Evolutionary conservation across 148 eudicot genomes (phyloP).

Genomic region (Rhododendron williamsianum): DNA sequence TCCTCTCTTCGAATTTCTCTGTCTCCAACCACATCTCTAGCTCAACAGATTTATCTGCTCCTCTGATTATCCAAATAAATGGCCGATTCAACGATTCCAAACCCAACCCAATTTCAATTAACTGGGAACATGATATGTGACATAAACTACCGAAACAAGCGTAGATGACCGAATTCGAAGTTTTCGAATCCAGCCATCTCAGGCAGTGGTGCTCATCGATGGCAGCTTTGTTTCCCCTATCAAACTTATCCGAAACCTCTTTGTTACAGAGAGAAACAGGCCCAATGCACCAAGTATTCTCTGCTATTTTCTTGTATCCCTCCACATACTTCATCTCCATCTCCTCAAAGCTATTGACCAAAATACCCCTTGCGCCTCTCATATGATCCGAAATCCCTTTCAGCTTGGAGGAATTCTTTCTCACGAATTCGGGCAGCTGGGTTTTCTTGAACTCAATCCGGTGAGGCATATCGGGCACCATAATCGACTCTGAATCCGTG

Average conservation of each 20-base stretch:
- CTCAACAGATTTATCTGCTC: slow-evolving; percentile 22
- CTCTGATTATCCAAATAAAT: slow-evolving; percentile 47
- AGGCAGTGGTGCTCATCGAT: slow-evolving; percentile 28
- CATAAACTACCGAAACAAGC: slow-evolving; percentile 51
- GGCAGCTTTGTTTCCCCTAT: slow-evolving; percentile 32
- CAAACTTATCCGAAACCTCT: slow-evolving; percentile 20
- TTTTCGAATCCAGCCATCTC: slow-evolving; percentile 40
- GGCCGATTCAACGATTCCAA: slow-evolving; percentile 36
- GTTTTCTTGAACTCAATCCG: slow-evolving; percentile 26
- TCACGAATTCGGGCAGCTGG: slow-evolving; percentile 31
- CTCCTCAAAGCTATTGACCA: slow-evolving; percentile 48
- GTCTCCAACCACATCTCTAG: slow-evolving; percentile 36
- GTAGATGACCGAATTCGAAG: slow-evolving; percentile 31
- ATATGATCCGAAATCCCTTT: slow-evolving; percentile 24
- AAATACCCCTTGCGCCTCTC: slow-evolving; percentile 32
- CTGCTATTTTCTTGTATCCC: slow-evolving; percentile 25
- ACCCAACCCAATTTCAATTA: slow-evolving; percentile 38
- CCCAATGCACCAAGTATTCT: slow-evolving; percentile 42
- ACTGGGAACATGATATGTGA: slow-evolving; percentile 26
- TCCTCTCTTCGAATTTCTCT: slow-evolving; percentile 29
- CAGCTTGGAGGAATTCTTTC: slow-evolving; percentile 15
- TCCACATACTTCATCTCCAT: slow-evolving; percentile 39
- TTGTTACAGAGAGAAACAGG: slow-evolving; percentile 39
- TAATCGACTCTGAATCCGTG: slow-evolving; percentile 31
- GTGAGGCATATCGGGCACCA: slow-evolving; percentile 45